phyloP scores from a whole-genome alignment of 257 asterid genomes.

The Prunella vulgaris region DNA sequence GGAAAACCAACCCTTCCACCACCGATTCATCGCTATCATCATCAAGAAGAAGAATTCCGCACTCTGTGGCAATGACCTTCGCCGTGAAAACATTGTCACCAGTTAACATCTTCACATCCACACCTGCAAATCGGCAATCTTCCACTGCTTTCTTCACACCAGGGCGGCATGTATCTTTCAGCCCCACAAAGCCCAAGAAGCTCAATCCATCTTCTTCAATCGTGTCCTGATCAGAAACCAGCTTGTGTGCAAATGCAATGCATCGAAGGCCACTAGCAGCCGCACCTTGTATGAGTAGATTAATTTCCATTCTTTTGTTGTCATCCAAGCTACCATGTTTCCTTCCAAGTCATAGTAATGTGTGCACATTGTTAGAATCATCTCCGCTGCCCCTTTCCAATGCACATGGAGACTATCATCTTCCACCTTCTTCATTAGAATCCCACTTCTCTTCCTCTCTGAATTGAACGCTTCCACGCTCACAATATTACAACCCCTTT shows the following conservation, averaged over 20 bases:
- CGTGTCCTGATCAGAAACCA: constrained; percentile 3
- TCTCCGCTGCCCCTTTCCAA: constrained; percentile 88
- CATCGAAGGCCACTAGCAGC: constrained; percentile 64
- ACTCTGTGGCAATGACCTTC: constrained; percentile 62
- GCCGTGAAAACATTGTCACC: constrained; percentile 76
- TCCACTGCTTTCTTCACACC: constrained; percentile 58
- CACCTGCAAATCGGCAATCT: constrained; percentile 58
- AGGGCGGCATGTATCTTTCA: constrained; percentile 64
- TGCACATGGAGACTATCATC: constrained; percentile 38
- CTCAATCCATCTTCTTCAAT: constrained; percentile 32
- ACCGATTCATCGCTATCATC: constrained; percentile 29
- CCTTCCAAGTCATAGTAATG: constrained; percentile 43
- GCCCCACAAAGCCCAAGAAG: constrained; percentile 53
- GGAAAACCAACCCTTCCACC: constrained; percentile 59
- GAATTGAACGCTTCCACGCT: constrained; percentile 70
- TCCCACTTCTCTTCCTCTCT: constrained; percentile 66
- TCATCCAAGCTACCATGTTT: constrained; percentile 23
- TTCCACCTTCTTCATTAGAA: constrained; percentile 29
- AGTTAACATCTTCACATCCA: constrained; percentile 62
- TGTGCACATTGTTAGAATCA: constrained; percentile 54
- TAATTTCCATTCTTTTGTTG: constrained; percentile 20
- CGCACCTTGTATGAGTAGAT: constrained; percentile 48
- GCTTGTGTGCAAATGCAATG: constrained; percentile 59
- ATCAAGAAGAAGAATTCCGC: constrained; percentile 48
- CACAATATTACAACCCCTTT: constrained; percentile 24